These are phyloP conservation scores for Mallotus nudiflorus DNA, from an alignment of 345 rosid genomes.

Conservation along the genomic window DNA sequence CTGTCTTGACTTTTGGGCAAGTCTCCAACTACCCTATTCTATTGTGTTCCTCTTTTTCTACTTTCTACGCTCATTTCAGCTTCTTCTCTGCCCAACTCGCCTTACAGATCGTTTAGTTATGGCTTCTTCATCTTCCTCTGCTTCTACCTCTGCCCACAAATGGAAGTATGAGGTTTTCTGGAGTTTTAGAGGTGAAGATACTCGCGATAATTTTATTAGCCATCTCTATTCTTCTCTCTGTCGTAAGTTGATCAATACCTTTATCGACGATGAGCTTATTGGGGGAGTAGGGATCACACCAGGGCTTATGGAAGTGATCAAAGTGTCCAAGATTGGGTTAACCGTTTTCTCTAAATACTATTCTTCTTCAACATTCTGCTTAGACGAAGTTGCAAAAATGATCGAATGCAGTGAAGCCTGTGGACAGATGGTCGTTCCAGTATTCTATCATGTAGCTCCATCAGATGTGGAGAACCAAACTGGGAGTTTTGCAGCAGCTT, in stretches of 20 bases:
- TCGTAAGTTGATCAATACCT: slow-evolving; percentile 3
- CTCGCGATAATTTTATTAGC: slow-evolving; percentile 14
- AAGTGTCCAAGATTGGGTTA: background rate
- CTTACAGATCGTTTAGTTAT: too few relatives aligned
- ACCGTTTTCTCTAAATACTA: slow-evolving; percentile 10
- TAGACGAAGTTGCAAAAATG: slow-evolving; percentile 10
- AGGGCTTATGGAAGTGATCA: background rate
- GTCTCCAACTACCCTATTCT: too few relatives aligned
- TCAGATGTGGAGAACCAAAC: slow-evolving; percentile 1
- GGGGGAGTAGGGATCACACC: slow-evolving; percentile 10
- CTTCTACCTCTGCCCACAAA: background rate
- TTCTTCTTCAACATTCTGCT: slow-evolving; percentile 12
- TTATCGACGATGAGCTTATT: background rate
- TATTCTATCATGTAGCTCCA: slow-evolving; percentile 15
- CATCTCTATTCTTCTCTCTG: slow-evolving; percentile 11
- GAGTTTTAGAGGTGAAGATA: slow-evolving; percentile 26
- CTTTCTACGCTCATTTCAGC: too few relatives aligned
- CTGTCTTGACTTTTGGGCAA: too few relatives aligned
- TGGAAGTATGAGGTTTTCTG: slow-evolving; percentile 21
- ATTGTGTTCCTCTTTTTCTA: too few relatives aligned
- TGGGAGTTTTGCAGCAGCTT: background rate
- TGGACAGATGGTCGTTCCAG: background rate
- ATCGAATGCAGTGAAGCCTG: background rate
- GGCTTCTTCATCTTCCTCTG: background rate
- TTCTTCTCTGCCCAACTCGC: too few relatives aligned